Conservation (phyloP, 2,329 filamentous ascomycete genomes). For the Arthrocladium fulminans region DNA sequence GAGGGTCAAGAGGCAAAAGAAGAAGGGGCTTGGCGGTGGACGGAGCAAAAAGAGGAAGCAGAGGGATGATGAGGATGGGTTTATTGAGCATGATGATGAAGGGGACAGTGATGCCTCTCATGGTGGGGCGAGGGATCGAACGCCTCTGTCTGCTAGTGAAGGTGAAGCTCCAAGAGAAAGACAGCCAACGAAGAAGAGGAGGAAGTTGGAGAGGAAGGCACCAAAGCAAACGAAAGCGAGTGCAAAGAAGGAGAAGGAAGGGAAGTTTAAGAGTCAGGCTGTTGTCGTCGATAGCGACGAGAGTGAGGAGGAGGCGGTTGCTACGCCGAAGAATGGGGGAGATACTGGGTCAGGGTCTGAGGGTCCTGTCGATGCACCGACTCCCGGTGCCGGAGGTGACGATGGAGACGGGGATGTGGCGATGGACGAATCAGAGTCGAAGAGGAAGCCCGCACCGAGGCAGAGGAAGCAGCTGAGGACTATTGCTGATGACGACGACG, state of each 20-base stretch:
- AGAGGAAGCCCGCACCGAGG: slow-evolving; percentile 14
- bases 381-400: slow-evolving; percentile 11
- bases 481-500: slow-evolving; percentile 24
- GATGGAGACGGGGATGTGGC: slow-evolving; percentile 15
- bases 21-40: slow-evolving; percentile 39
- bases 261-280: slow-evolving; percentile 80
- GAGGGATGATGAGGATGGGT: slow-evolving; percentile 25
- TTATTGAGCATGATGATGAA: slow-evolving; percentile 28
- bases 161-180: slow-evolving; percentile 14
- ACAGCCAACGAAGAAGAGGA: slow-evolving; percentile 46
- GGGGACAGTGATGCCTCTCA: slow-evolving; percentile 20
- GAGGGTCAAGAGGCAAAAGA: slow-evolving; percentile 69
- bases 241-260: slow-evolving; percentile 25
- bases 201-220: slow-evolving; percentile 49
- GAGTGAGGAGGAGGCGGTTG: slow-evolving; percentile 30
- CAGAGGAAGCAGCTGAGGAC: slow-evolving; percentile 22
- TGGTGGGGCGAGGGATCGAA: slow-evolving; percentile 13
- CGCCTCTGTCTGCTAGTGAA: slow-evolving; percentile 18
- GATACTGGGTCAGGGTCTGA: not conserved
- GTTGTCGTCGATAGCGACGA: slow-evolving; percentile 70
- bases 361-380: slow-evolving; percentile 12
- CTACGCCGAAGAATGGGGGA: slow-evolving; percentile 10
- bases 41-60: slow-evolving; percentile 44
- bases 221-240: slow-evolving; percentile 8
- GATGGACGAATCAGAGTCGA: slow-evolving; percentile 13